Evolutionary conservation across 371 early-diverging fungal species (phyloP), one percentile per base, ranked within the genome.

Genomic region (Mucor mucedo): DNA sequence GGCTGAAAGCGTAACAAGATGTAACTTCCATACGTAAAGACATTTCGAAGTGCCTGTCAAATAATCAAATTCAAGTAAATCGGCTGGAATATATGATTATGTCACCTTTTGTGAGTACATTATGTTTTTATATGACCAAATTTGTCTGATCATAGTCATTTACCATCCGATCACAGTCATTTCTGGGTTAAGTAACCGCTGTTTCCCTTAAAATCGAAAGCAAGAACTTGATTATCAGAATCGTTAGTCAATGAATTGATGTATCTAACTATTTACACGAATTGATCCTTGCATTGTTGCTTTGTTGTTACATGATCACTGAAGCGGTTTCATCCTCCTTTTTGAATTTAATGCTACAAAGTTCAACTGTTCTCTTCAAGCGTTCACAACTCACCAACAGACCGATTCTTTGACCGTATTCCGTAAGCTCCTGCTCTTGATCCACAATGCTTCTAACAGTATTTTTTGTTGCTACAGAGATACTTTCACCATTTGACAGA

Each of bases 281-380:
- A 41, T 62, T 62, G 47, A 55, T 55, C 40, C 55, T 62, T 29
- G 63, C 63, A 62, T 62, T 63, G 50, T 63, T 63, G 41, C 44
- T 55, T 56, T 63, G 41, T 63, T 63, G 56, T 48, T 55, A 50
- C 38, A n/a, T 63, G n/a, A 50, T 39, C 48, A 40, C 55, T 32
- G 56, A 55, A 6, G 27, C 55, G n/a, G 50, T 63, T 56, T 55
- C 41, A 63, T 63, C 63, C 41, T 63, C 40, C 49, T 30, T 63
- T 63, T 63, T 63, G 49, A 63, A 63, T 16, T 63, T 56, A 21
- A 63, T 63, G 63, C 55, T 55, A n/a, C 63, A 63, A 50, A 63
- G 49, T 55, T 63, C 63, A 40, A 55, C 63, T 30, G 50, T 63
- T 29, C 28, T 40, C 30, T 30, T 56, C 30, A 49, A 41, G 29